These are phyloP conservation scores for Podospora pseudopauciseta DNA, from an alignment of 495 filamentous ascomycete species.

Conservation along the genomic window DNA sequence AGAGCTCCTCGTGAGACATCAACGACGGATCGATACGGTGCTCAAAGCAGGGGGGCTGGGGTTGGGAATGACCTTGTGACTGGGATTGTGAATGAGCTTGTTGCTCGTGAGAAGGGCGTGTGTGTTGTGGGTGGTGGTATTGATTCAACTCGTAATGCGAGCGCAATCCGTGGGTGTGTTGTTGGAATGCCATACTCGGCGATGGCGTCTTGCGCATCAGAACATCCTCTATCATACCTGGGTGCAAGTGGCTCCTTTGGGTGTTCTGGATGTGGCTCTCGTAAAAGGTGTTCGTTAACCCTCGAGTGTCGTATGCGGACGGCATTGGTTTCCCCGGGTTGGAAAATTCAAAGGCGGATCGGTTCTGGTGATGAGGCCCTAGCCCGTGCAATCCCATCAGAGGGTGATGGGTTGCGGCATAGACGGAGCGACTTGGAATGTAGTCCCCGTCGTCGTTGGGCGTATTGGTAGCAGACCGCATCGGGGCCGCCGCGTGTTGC, in stretches of 20 bases:
- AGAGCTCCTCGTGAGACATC: constrained; percentile 17
- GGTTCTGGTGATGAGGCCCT: constrained; percentile 37
- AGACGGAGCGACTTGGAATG: constrained; percentile 29
- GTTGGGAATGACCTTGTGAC: constrained; percentile 21
- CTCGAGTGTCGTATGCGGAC: constrained; percentile 48
- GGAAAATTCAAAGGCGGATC: constrained; percentile 57
- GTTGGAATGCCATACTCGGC: constrained; percentile 34
- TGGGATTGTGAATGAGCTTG: constrained; percentile 16
- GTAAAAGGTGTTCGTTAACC: constrained; percentile 56
- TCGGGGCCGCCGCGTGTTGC: constrained; percentile 23
- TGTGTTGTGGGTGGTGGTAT: constrained; percentile 21
- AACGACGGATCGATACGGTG: constrained; percentile 33
- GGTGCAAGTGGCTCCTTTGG: constrained; percentile 33
- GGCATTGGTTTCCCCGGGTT: constrained; percentile 61
- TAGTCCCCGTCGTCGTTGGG: constrained; percentile 36
- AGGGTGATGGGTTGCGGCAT: constrained; percentile 27
- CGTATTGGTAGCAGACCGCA: constrained; percentile 30
- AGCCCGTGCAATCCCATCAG: constrained; percentile 30
- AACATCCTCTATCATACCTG: constrained; percentile 50
- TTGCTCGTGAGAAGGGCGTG: constrained; percentile 11
- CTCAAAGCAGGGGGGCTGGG: constrained; percentile 20
- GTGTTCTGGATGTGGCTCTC: constrained; percentile 26
- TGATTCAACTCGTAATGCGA: constrained; percentile 23
- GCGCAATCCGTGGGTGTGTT: constrained; percentile 12
- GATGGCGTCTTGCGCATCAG: constrained; percentile 47